These are phyloP conservation scores for Capsicum rhomboideum DNA, from an alignment of 257 asterid genomes.

Conservation along the genomic window DNA sequence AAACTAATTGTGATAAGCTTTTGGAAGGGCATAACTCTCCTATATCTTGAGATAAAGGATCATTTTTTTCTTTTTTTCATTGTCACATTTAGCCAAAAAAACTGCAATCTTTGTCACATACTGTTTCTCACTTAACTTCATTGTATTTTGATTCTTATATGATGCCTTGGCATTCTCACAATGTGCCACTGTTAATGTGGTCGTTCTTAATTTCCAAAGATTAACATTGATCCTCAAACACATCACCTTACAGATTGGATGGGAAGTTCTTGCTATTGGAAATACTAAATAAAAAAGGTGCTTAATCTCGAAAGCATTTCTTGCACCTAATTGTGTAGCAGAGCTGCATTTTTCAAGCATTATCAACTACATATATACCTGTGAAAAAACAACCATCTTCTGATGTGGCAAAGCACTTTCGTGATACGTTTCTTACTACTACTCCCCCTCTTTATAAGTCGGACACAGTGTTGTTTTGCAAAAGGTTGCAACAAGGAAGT, in stretches of 20 bases:
- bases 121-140: not conserved
- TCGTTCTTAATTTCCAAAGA: not conserved
- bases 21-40: not conserved
- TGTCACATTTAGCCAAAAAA: not conserved
- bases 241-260: not conserved
- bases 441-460: not conserved
- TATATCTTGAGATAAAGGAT: not conserved
- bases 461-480: not conserved
- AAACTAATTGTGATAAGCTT: not conserved
- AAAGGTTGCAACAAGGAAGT: too few species aligned
- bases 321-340: not conserved
- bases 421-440: not conserved
- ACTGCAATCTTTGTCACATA: not conserved
- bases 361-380: not conserved
- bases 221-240: not conserved
- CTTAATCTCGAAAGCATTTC: not conserved
- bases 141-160: not conserved
- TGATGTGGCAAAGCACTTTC: not conserved
- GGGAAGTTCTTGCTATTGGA: not conserved
- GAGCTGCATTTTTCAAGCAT: not conserved
- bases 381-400: not conserved
- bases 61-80: not conserved
- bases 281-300: not conserved
- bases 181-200: not conserved
- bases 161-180: not conserved